A percentile compares a stretch with the other conserved stretches of the same genome.
Evolutionary conservation across 2,329 filamentous ascomycete species (phyloP).

Genomic region (Grosmannia huntii): DNA sequence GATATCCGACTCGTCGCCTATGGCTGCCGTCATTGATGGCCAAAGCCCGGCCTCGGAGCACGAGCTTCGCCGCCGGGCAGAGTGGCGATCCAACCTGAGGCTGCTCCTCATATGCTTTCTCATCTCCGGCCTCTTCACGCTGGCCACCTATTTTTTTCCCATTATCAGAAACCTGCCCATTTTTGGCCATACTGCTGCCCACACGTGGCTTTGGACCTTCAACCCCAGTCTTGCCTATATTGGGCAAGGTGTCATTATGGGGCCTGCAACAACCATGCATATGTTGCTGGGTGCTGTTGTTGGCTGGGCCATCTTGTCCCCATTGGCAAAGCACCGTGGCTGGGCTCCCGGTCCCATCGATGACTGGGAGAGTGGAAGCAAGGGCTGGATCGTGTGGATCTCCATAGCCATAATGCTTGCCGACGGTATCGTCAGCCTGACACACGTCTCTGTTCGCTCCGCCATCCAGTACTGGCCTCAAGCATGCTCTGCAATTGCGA

Average conservation of each 20-base stretch:
- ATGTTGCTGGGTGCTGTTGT: constrained; percentile 85
- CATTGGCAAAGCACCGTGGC: constrained; percentile 68
- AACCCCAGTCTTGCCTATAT: constrained; percentile 97
- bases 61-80: constrained; percentile 21
- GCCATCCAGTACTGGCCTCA: constrained; percentile 8
- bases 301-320: constrained; percentile 85
- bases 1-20: background rate
- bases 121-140: constrained; percentile 54
- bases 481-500: background rate
- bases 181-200: constrained; percentile 61
- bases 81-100: constrained; percentile 34
- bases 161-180: constrained; percentile 75
- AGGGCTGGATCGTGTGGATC: constrained; percentile 98
- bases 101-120: constrained; percentile 44
- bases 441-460: constrained; percentile 55
- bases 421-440: constrained; percentile 79
- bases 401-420: constrained; percentile 94
- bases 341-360: constrained; percentile 83
- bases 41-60: constrained; percentile 8
- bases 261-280: constrained; percentile 82
- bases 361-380: constrained; percentile 86
- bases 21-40: constrained; percentile 4
- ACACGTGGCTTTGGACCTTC: constrained; percentile 84
- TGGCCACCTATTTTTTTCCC: constrained; percentile 83
- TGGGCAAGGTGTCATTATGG: constrained; percentile 98